A percentile compares a stretch with the other conserved stretches of the same genome.
Conservation (phyloP, 2,329 filamentous ascomycete species). For the Epichloe coenophiala region DNA sequence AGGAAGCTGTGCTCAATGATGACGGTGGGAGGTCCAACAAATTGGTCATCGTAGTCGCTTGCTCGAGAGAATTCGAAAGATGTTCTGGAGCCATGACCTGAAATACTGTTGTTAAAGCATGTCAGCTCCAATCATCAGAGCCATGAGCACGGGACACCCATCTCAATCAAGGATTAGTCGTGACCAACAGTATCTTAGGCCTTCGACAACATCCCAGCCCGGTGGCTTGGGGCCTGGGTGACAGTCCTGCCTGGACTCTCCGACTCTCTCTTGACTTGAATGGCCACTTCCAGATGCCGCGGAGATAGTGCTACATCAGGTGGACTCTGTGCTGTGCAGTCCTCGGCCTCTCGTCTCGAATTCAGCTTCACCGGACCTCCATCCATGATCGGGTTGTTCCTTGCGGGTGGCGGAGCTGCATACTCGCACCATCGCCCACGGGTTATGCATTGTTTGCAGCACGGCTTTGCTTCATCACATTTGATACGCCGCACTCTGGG, state of each 20-base stretch:
- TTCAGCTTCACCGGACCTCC: not conserved
- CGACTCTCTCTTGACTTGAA: not conserved
- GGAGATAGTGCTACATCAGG: not conserved
- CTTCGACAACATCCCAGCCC: conserved; percentile 2
- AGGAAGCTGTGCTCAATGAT: conserved; percentile 4
- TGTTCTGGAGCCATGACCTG: conserved; percentile 3
- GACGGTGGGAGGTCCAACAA: not conserved
- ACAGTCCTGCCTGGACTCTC: not conserved
- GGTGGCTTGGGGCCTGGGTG: not conserved
- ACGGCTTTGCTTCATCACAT: conserved; percentile 3
- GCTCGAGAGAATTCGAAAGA: conserved; percentile 1
- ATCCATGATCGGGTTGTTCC: not conserved
- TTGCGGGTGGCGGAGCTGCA: not conserved
- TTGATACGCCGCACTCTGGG: conserved; percentile 1
- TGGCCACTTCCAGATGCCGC: not conserved
- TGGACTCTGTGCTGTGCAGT: not conserved
- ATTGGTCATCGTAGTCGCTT: conserved; percentile 3
- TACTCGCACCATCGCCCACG: conserved; percentile 4
- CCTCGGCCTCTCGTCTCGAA: not conserved
- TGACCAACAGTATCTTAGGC: conserved; percentile 1
- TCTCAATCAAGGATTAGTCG: not conserved
- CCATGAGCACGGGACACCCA: too few species aligned
- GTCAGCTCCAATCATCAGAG: not conserved
- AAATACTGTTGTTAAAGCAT: not conserved
- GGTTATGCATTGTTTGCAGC: conserved; percentile 2